Evolutionary conservation across 768 basidiomycete genomes (phyloP).

Genomic region (Leccinum truebloodii): DNA sequence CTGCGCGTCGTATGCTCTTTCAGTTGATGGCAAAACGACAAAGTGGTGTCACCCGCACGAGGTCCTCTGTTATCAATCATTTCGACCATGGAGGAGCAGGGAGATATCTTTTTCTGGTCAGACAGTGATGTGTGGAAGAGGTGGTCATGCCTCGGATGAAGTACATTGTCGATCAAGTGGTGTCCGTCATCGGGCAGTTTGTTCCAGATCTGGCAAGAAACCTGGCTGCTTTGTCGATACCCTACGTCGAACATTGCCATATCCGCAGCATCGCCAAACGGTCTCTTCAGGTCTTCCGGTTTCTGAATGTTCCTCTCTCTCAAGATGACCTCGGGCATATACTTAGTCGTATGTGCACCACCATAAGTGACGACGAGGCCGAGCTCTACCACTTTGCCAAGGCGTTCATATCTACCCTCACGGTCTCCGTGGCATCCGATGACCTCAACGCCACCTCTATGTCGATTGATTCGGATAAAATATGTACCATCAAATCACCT

Average conservation of each 20-base stretch:
- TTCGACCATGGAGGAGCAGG: conserved; percentile 56
- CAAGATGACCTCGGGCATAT: conserved; percentile 74
- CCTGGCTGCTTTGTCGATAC: conserved; percentile 72
- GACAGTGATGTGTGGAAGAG: conserved; percentile 58
- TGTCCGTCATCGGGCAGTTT: conserved; percentile 70
- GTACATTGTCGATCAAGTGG: conserved; percentile 61
- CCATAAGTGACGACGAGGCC: conserved; percentile 72
- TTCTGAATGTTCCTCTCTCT: conserved; percentile 70
- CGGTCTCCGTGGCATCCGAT: conserved; percentile 53
- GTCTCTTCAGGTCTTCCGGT: conserved; percentile 87
- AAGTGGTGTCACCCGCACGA: conserved; percentile 45
- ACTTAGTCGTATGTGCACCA: conserved; percentile 83
- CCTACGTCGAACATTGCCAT: conserved; percentile 86
- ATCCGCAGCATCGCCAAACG: conserved; percentile 87
- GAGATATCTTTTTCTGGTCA: conserved; percentile 63
- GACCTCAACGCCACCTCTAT: conserved; percentile 52
- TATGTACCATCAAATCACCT: not conserved
- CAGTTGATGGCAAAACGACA: conserved; percentile 73
- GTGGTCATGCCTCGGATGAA: conserved; percentile 69
- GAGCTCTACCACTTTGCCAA: conserved; percentile 82
- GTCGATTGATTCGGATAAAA: conserved; percentile 1
- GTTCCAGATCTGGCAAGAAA: conserved; percentile 66
- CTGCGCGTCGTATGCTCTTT: conserved; percentile 79
- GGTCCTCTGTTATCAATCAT: conserved; percentile 52
- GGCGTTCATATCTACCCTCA: conserved; percentile 79